Percentiles rank a stretch among this genome's conserved stretches.
These are phyloP conservation scores for Triadica sebifera DNA, from an alignment of 345 rosid genomes.

Conservation along the genomic window DNA sequence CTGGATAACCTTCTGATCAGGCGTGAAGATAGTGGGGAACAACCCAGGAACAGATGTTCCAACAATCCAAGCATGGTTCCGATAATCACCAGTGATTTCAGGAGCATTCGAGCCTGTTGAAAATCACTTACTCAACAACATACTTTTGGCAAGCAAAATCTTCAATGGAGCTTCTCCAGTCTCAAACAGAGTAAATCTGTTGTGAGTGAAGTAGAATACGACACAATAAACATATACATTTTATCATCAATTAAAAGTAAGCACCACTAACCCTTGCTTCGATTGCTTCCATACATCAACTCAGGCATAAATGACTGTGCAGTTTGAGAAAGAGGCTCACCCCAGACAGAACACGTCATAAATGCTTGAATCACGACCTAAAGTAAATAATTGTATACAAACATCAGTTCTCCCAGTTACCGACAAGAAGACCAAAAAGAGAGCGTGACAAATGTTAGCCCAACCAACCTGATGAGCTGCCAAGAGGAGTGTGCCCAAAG, in stretches of 20 bases:
- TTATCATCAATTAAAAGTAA: neutral
- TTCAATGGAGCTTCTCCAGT: neutral
- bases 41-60: conserved; percentile 67
- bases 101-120: conserved; percentile 70
- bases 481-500: conserved; percentile 73
- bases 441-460: neutral
- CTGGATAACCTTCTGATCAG: conserved; percentile 50
- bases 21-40: conserved; percentile 70
- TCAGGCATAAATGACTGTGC: conserved; percentile 96
- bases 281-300: conserved; percentile 61
- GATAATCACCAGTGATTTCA: conserved; percentile 67
- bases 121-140: conserved; percentile 17
- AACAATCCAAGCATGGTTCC: conserved; percentile 63
- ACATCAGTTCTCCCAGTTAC: neutral
- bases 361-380: conserved; percentile 77
- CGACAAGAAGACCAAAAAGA: neutral
- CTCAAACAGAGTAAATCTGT: neutral
- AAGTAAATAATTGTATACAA: neutral
- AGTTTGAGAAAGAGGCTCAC: conserved; percentile 89
- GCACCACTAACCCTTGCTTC: conserved; percentile 51
- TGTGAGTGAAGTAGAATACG: neutral
- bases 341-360: conserved; percentile 65
- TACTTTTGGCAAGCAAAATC: neutral
- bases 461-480: conserved; percentile 89
- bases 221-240: neutral